A percentile compares a stretch with the other conserved stretches of the same genome.
phyloP scores from a whole-genome alignment of 805 yeast genomes.

The Spathaspora hagerdaliae region DNA sequence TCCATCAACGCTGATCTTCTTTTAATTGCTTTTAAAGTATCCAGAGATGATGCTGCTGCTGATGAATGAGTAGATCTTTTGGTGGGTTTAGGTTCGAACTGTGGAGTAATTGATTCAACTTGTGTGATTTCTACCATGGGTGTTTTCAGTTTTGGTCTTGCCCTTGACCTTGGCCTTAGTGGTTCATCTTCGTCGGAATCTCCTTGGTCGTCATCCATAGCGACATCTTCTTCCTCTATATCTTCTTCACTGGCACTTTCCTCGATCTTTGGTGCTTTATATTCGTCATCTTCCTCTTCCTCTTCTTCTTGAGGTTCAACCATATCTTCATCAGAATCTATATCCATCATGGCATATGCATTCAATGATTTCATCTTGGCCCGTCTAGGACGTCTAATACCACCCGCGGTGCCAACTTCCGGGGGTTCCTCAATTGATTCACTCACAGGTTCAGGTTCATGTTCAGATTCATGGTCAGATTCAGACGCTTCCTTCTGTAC shows the following conservation, averaged over 20 bases:
- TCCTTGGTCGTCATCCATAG: no score
- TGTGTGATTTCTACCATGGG: neutral
- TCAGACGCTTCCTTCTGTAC: no score
- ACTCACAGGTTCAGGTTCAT: no score
- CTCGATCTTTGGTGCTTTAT: neutral
- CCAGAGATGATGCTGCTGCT: neutral
- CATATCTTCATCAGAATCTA: neutral
- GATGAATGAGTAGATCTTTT: neutral
- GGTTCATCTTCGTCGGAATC: neutral
- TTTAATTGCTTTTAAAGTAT: slow-evolving; percentile 20
- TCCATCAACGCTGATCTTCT: slow-evolving; percentile 26
- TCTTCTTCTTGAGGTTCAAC: neutral
- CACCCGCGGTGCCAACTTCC: neutral
- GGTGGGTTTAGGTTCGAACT: neutral
- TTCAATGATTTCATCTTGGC: neutral
- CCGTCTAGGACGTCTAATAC: neutral
- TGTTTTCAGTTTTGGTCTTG: slow-evolving; percentile 5
- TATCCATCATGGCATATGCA: neutral
- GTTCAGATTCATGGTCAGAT: no score
- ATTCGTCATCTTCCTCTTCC: neutral
- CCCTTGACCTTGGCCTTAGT: neutral
- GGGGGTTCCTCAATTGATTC: neutral
- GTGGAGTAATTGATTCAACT: neutral
- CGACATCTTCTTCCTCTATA: neutral
- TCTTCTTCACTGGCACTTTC: neutral